phyloP scores from a whole-genome alignment of 768 basidiomycete species.

The Boletus reticulatus region DNA sequence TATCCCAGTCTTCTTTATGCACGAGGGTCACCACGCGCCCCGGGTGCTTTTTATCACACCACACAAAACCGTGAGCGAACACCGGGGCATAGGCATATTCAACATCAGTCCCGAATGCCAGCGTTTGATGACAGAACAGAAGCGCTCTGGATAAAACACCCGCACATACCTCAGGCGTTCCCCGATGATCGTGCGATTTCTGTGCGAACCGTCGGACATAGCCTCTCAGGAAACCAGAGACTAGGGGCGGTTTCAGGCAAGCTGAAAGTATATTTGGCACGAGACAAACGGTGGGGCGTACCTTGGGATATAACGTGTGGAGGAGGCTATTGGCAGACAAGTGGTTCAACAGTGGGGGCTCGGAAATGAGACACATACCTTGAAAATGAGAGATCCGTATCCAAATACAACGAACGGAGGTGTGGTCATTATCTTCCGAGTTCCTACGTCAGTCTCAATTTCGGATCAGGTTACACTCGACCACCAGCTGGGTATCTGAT shows the following conservation, averaged over 20 bases:
- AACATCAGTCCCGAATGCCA: not conserved
- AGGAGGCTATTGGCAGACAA: conserved; percentile 57
- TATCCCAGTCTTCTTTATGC: conserved; percentile 85
- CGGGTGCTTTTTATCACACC: conserved; percentile 50
- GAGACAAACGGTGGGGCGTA: conserved; percentile 19
- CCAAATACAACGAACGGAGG: conserved; percentile 77
- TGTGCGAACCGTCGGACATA: conserved; percentile 91
- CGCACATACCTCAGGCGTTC: conserved; percentile 69
- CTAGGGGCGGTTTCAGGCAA: conserved; percentile 30
- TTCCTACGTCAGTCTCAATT: not conserved
- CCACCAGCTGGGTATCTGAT: not conserved
- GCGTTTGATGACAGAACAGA: not conserved
- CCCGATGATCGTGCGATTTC: conserved; percentile 89
- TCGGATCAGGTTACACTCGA: too few species aligned
- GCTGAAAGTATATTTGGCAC: not conserved
- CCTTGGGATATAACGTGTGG: conserved; percentile 74
- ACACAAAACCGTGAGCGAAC: too few species aligned
- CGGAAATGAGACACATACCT: conserved; percentile 38
- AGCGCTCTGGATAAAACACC: too few species aligned
- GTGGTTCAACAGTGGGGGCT: not conserved
- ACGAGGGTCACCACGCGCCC: conserved; percentile 90
- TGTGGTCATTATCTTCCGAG: conserved; percentile 4
- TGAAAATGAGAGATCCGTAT: conserved; percentile 92
- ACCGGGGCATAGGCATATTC: not conserved
- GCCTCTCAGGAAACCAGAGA: conserved; percentile 83